Conservation (phyloP, 768 basidiomycete genomes). For the Cyclocybe aegerita region DNA sequence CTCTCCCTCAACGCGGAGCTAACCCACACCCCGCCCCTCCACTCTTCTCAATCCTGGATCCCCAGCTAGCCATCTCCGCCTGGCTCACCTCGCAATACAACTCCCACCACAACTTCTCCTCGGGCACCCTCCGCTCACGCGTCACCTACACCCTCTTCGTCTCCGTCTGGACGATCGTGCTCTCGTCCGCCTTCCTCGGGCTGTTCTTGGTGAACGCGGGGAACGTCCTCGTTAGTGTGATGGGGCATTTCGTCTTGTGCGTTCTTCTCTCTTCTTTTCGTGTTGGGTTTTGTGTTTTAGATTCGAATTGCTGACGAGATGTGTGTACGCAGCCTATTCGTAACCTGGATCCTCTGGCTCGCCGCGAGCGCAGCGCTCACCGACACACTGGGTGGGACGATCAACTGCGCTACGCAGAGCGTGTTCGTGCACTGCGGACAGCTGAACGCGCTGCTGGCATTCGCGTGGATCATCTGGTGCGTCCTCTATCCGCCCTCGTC, state of each 20-base stretch:
- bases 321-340: conserved; percentile 2
- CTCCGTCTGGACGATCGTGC: conserved; percentile 65
- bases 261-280: conserved; percentile 30
- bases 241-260: conserved; percentile 61
- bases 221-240: conserved; percentile 55
- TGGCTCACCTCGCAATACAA: conserved; percentile 68
- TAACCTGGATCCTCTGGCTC: conserved; percentile 15
- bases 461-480: conserved; percentile 56
- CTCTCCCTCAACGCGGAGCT: background rate
- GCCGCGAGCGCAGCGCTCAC: conserved; percentile 11
- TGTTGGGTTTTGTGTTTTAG: background rate
- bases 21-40: background rate
- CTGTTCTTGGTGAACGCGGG: conserved; percentile 54
- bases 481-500: no score
- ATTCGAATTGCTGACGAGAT: background rate
- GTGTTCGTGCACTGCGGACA: conserved; percentile 50
- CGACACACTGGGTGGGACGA: conserved; percentile 6
- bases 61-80: conserved; percentile 66
- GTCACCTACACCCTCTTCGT: conserved; percentile 65
- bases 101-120: conserved; percentile 49
- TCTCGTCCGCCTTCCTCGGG: conserved; percentile 48
- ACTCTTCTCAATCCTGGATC: no score
- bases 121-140: conserved; percentile 50
- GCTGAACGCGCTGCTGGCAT: conserved; percentile 55
- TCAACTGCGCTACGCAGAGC: conserved; percentile 16